A percentile compares a stretch with the other conserved stretches of the same genome.
Evolutionary conservation across 768 basidiomycete species (phyloP).

Genomic region (Phylloporus rhodoxanthus): DNA sequence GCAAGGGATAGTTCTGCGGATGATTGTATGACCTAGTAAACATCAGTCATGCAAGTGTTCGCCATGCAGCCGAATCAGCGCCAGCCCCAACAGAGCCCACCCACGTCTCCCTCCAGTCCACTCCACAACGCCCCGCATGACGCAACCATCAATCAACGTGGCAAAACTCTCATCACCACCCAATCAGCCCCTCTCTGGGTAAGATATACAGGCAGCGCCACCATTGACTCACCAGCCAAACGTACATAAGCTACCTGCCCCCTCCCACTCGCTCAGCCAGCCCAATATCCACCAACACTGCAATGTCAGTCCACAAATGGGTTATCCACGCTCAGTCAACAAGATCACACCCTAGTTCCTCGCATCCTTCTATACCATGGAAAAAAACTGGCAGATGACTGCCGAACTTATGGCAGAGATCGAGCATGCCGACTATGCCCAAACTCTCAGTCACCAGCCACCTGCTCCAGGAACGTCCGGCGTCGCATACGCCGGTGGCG

Average conservation of each 20-base stretch:
- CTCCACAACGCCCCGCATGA: conserved; percentile 30
- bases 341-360: conserved; percentile 54
- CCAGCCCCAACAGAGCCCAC: conserved; percentile 29
- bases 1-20: conserved; percentile 27
- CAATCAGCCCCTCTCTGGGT: too few relatives aligned
- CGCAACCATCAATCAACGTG: conserved; percentile 30
- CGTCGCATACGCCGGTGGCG: conserved; percentile 44
- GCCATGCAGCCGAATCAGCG: conserved; percentile 34
- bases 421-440: conserved; percentile 63
- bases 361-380: conserved; percentile 46
- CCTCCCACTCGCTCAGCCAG: conserved; percentile 25
- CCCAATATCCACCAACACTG: conserved; percentile 27
- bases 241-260: conserved; percentile 30
- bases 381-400: conserved; percentile 62
- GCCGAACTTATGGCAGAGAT: conserved; percentile 66
- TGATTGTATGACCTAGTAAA: conserved; percentile 68
- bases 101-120: conserved; percentile 31
- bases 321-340: conserved; percentile 61
- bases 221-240: conserved; percentile 29
- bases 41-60: conserved; percentile 51
- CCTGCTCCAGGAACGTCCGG: conserved; percentile 35
- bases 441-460: conserved; percentile 44
- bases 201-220: conserved; percentile 32
- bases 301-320: conserved; percentile 32
- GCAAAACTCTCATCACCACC: conserved; percentile 30